Conservation (phyloP, 2,329 filamentous ascomycete genomes). For the Ceratocystis destructans region DNA sequence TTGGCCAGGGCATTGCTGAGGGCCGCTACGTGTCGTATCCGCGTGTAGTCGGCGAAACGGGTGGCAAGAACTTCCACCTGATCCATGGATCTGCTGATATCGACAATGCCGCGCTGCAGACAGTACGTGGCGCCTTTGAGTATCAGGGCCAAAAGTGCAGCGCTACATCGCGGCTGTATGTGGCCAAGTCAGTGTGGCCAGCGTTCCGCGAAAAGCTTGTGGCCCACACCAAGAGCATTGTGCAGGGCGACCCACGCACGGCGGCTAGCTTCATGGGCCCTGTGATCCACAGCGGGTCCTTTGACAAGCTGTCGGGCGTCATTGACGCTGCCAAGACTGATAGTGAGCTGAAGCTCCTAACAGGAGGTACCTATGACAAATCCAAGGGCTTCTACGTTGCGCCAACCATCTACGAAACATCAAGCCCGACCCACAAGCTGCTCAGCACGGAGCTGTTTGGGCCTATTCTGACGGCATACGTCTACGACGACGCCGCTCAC, state of each 20-base stretch:
- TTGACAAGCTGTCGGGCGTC: slow-evolving; percentile 62
- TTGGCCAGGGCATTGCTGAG: slow-evolving; percentile 66
- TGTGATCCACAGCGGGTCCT: slow-evolving; percentile 69
- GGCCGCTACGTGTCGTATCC: slow-evolving; percentile 76
- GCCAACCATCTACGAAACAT: slow-evolving; percentile 68
- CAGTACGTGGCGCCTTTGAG: slow-evolving; percentile 76
- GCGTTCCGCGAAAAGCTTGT: slow-evolving; percentile 54
- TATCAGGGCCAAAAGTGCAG: slow-evolving; percentile 89
- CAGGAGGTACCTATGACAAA: slow-evolving; percentile 63
- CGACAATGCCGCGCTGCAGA: slow-evolving; percentile 65
- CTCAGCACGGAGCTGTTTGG: slow-evolving; percentile 72
- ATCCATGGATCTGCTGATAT: slow-evolving; percentile 66
- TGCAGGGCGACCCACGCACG: slow-evolving; percentile 53
- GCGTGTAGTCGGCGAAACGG: slow-evolving; percentile 78
- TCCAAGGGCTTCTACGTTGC: slow-evolving; percentile 71
- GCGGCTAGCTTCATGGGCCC: slow-evolving; percentile 74
- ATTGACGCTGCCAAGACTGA: slow-evolving; percentile 74
- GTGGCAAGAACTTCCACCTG: slow-evolving; percentile 87
- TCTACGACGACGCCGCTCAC: slow-evolving; percentile 56
- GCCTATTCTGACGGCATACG: slow-evolving; percentile 57
- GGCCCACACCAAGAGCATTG: slow-evolving; percentile 54
- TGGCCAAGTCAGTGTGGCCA: slow-evolving; percentile 61
- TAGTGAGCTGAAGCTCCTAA: slow-evolving; percentile 54
- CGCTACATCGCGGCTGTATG: slow-evolving; percentile 67
- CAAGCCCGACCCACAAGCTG: slow-evolving; percentile 59